Evolutionary conservation across 2,329 filamentous ascomycete genomes (phyloP).

Genomic region (Didymella keratinophila): DNA sequence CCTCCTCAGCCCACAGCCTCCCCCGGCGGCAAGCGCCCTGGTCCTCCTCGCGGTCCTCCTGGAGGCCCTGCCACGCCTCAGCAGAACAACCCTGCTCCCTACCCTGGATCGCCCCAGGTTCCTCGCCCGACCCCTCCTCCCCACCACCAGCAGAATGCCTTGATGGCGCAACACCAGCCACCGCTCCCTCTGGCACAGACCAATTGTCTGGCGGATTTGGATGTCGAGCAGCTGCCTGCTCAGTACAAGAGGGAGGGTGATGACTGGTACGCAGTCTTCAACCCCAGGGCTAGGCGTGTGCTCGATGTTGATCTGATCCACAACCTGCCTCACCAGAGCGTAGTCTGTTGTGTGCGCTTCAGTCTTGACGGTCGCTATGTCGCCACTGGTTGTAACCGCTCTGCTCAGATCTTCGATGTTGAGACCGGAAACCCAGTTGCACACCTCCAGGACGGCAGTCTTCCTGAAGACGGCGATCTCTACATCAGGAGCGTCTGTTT

Average conservation of each 20-base stretch:
- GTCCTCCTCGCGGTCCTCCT: conserved; percentile 66
- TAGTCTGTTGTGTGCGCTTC: conserved; percentile 98
- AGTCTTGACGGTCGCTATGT: conserved; percentile 95
- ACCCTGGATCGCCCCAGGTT: conserved; percentile 83
- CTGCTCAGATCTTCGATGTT: conserved; percentile 99
- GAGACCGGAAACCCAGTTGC: conserved; percentile 85
- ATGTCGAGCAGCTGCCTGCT: conserved; percentile 82
- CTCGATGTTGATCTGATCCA: conserved; percentile 95
- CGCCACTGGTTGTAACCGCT: conserved; percentile 95
- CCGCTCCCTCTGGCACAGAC: conserved; percentile 60
- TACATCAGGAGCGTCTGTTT: conserved; percentile 99
- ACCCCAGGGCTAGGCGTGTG: conserved; percentile 85
- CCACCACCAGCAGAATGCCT: conserved; percentile 47
- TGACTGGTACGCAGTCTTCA: conserved; percentile 98
- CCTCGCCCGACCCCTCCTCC: conserved; percentile 79
- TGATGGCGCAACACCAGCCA: conserved; percentile 25
- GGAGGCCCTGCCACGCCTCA: conserved; percentile 84
- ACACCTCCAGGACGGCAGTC: conserved; percentile 85
- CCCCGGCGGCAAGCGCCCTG: conserved; percentile 79
- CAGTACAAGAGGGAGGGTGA: conserved; percentile 87
- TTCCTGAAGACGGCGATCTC: conserved; percentile 87
- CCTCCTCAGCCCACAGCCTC: conserved; percentile 85
- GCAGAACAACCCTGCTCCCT: conserved; percentile 86
- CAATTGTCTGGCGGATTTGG: conserved; percentile 83
- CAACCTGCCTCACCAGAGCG: conserved; percentile 90